Conservation (phyloP, 164 flowering plant species). For the Kingdonia uniflora region DNA sequence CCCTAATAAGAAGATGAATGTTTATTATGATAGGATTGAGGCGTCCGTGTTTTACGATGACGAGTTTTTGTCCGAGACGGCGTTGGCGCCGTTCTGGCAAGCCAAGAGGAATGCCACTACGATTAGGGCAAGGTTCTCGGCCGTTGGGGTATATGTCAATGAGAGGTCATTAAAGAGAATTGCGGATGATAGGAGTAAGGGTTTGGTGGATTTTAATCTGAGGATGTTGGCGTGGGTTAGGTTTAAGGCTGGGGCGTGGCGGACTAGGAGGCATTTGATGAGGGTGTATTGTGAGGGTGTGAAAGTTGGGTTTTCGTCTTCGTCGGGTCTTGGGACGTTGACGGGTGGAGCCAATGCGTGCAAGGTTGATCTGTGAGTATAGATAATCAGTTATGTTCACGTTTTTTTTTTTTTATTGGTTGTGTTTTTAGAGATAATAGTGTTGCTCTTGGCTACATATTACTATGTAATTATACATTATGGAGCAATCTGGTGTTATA, state of each 20-base stretch:
- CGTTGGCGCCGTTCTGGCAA: slow-evolving; percentile 24
- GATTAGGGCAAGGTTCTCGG: slow-evolving; percentile 13
- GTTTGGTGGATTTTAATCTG: slow-evolving; percentile 18
- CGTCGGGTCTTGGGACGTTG: too few relatives aligned
- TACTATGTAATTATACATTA: too few relatives aligned
- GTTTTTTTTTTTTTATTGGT: too few relatives aligned
- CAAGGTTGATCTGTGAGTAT: too few relatives aligned
- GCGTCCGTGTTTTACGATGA: slow-evolving; percentile 19
- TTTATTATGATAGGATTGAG: slow-evolving; percentile 29
- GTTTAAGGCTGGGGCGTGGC: slow-evolving; percentile 19
- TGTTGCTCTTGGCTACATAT: too few relatives aligned
- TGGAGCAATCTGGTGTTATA: too few relatives aligned
- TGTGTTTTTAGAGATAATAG: too few relatives aligned
- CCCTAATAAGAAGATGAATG: slow-evolving; percentile 49
- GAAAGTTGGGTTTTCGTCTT: too few relatives aligned
- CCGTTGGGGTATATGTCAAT: slow-evolving; percentile 7
- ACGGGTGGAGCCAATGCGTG: too few relatives aligned
- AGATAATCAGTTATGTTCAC: too few relatives aligned
- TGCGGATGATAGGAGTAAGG: slow-evolving; percentile 18
- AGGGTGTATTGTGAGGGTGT: too few relatives aligned
- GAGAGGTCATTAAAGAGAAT: background rate
- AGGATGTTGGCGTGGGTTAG: slow-evolving; percentile 16
- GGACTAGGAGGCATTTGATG: slow-evolving; percentile 8
- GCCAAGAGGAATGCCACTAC: slow-evolving; percentile 28
- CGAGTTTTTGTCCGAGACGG: slow-evolving; percentile 8